Evolutionary conservation across 2,329 filamentous ascomycete genomes (phyloP).

Genomic region (Aspergillus pseudonomiae): DNA sequence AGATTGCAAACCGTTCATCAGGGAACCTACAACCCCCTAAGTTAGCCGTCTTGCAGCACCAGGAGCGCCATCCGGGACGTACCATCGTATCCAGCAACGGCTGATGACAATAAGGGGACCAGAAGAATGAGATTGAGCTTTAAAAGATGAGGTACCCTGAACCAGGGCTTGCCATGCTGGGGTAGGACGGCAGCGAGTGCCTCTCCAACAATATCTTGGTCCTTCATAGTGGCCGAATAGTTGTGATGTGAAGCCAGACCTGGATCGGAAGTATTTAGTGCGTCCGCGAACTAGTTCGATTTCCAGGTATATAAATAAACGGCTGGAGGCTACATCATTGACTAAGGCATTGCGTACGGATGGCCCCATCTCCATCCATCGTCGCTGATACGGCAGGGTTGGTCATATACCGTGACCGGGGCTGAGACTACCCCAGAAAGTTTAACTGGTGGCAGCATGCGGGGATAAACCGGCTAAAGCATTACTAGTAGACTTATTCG

Average conservation of each 20-base stretch:
- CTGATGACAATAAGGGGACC: not conserved
- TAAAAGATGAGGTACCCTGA: conserved; percentile 11
- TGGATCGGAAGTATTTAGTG: not conserved
- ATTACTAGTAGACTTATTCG: not conserved
- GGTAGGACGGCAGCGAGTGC: conserved; percentile 42
- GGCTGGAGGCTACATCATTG: not conserved
- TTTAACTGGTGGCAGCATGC: not conserved
- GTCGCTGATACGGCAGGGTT: not conserved
- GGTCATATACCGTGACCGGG: not conserved
- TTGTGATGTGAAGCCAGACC: not conserved
- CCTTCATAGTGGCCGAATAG: conserved; percentile 16
- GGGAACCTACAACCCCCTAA: conserved; percentile 33
- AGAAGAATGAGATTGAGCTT: not conserved
- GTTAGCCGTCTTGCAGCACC: not conserved
- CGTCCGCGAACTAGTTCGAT: not conserved
- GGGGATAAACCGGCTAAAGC: not conserved
- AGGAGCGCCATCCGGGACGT: not conserved
- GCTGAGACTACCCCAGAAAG: not conserved
- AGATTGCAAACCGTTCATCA: conserved; percentile 53
- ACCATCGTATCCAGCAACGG: not conserved
- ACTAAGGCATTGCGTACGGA: not conserved
- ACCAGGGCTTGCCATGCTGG: conserved; percentile 47
- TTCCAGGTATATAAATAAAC: not conserved
- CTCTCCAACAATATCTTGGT: conserved; percentile 30
- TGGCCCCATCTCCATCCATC: not conserved